Conservation (phyloP, 805 yeast species). For the Kazachstania taianensis region DNA sequence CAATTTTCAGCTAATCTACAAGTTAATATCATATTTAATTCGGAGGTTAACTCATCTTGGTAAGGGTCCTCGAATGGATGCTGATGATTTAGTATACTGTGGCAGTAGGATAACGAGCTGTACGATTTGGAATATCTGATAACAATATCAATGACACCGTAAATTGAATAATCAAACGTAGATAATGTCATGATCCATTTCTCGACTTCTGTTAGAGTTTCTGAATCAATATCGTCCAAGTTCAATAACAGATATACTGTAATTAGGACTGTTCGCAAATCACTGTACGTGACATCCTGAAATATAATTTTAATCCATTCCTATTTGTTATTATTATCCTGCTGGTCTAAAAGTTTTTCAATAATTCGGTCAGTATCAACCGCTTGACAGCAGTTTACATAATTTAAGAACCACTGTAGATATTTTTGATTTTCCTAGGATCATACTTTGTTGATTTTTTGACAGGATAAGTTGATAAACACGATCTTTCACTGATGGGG, state of each 20-base stretch:
- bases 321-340: no score
- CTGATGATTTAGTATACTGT: slow-evolving; percentile 11
- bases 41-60: slow-evolving; percentile 15
- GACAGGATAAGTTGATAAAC: no score
- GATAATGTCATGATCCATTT: slow-evolving; percentile 13
- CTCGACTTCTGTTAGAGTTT: slow-evolving; percentile 7
- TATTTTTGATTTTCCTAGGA: no score
- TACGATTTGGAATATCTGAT: slow-evolving; percentile 9
- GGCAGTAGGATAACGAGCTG: slow-evolving; percentile 15
- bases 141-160: slow-evolving; percentile 14
- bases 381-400: no score
- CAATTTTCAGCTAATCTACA: slow-evolving; percentile 18
- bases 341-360: no score
- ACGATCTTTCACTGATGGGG: no score
- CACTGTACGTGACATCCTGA: no score
- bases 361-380: no score
- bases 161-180: slow-evolving; percentile 10
- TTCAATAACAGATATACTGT: slow-evolving; percentile 8
- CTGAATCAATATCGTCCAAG: slow-evolving; percentile 8
- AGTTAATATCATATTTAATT: slow-evolving; percentile 15
- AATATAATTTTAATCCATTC: no score
- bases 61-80: slow-evolving; percentile 8
- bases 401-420: no score
- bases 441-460: no score
- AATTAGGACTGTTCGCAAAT: slow-evolving; percentile 5